Conservation (phyloP, 257 asterid genomes). For the Solanum tarijense region DNA sequence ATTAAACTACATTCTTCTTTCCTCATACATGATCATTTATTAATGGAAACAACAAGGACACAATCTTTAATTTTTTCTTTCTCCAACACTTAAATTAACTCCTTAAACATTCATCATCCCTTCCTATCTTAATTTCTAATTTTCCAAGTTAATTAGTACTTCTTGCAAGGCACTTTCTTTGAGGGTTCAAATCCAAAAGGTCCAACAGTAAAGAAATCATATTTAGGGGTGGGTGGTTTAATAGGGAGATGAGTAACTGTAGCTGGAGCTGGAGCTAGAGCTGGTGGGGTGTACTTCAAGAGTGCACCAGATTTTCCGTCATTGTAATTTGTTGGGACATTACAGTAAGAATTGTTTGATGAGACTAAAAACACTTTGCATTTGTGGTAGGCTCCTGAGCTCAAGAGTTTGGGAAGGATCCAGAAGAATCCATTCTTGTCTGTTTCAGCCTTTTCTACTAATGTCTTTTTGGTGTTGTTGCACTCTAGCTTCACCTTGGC, state of each 20-base stretch:
- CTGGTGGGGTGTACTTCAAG: constrained; percentile 1
- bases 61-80: not conserved
- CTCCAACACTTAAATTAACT: not conserved
- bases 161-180: constrained; percentile 30
- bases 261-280: not conserved
- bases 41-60: not conserved
- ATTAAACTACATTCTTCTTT: not conserved
- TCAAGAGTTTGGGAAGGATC: constrained; percentile 28
- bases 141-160: not conserved
- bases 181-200: constrained; percentile 57
- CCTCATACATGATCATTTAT: not conserved
- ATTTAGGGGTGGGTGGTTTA: not conserved
- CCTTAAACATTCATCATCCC: not conserved
- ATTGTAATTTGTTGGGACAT: constrained; percentile 42
- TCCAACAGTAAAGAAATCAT: constrained; percentile 45
- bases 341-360: constrained; percentile 36
- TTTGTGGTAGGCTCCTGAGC: constrained; percentile 34
- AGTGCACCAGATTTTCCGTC: constrained; percentile 45
- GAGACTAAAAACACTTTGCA: constrained; percentile 47
- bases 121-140: not conserved
- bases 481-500: constrained; percentile 55
- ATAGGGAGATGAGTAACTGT: not conserved
- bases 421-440: constrained; percentile 56
- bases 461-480: constrained; percentile 24
- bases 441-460: constrained; percentile 17